A percentile compares a stretch with the other conserved stretches of the same genome.
These are phyloP conservation scores for Chernovozyma sophiae-reginae DNA, from an alignment of 1,139 yeast species.

Conservation along the genomic window DNA sequence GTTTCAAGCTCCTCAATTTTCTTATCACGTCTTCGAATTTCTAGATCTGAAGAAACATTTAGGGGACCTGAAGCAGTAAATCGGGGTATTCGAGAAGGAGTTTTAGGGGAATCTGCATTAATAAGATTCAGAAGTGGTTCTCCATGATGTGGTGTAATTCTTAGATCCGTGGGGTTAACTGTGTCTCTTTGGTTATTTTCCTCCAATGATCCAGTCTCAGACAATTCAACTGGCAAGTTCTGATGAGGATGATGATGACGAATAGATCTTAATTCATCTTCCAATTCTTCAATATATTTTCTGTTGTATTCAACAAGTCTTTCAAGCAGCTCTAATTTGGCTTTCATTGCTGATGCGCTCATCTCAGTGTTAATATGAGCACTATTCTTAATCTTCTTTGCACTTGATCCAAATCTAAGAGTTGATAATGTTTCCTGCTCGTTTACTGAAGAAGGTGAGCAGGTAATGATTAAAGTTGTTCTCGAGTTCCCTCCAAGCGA, in stretches of 20 bases:
- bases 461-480: constrained; percentile 73
- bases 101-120: neutral
- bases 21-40: constrained; percentile 20
- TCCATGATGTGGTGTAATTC: neutral
- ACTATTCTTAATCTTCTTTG: constrained; percentile 65
- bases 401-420: constrained; percentile 74
- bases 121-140: neutral
- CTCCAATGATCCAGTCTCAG: neutral
- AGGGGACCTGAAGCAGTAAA: neutral
- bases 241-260: too few species aligned
- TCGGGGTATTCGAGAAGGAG: constrained; percentile 1
- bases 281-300: constrained; percentile 44
- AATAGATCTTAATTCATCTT: constrained; percentile 35
- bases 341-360: constrained; percentile 52
- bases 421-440: constrained; percentile 73
- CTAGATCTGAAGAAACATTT: neutral
- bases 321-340: constrained; percentile 46
- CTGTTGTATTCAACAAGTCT: constrained; percentile 42
- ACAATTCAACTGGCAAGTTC: neutral
- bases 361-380: constrained; percentile 70
- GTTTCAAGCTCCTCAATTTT: constrained; percentile 38
- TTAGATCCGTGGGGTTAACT: neutral
- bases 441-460: constrained; percentile 65
- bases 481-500: constrained; percentile 85
- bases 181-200: neutral